Base-by-base conservation (phyloP, 257 asterid genomes). In the Salvia miltiorrhiza region DNA sequence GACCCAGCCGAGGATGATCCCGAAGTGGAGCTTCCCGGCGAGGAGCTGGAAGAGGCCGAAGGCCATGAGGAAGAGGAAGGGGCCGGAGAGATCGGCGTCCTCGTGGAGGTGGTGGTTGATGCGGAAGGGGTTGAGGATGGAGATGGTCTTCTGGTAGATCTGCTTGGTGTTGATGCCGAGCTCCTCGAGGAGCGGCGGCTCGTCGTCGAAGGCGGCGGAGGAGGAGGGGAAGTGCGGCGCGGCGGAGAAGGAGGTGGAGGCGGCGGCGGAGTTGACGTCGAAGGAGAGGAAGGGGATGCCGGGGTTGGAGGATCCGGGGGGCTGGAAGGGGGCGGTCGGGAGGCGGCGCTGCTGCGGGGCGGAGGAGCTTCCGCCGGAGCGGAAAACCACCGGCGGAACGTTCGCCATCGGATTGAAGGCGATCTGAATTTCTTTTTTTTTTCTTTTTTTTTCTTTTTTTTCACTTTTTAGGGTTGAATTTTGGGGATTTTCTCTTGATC, bases 1-100 rank as follows among this genome's bases (percentile, higher is more conserved):
- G 9, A 90, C 96, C 97, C 97, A 90, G 0, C 97, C 97, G 26
- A 88, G 80, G 7, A 90, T 79, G 26, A 90, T 90, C 32, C 97
- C 97, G 23, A n/a, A n/a, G 57, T 90, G 96, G 16, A 88, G 70
- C 76, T 90, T 90, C 2, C 97, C n/a, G n/a, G 94, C 97, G 9
- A 90, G 92, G 67, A 90, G 81, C 66, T 90, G 97, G 54, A 90
- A 90, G 8, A 90, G 63, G 14, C 97, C 97, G 64, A 90, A 88
- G 0, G 96, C 90, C 92, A 90, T 83, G 0, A 88, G 86, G 76
- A 86, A 88, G 43, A 90, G 77, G 58, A 90, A 90, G 97, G 96
- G 0, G n/a, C 97, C 97, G 1, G 96, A 90, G 3, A 90, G 81
- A 77, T 90, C 97, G 3, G 90, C 94, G 35, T 90, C 96, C 65